Percentiles rank a stretch among this genome's conserved stretches.
phyloP scores from a whole-genome alignment of 257 asterid genomes.

The Ehretia macrophylla region DNA sequence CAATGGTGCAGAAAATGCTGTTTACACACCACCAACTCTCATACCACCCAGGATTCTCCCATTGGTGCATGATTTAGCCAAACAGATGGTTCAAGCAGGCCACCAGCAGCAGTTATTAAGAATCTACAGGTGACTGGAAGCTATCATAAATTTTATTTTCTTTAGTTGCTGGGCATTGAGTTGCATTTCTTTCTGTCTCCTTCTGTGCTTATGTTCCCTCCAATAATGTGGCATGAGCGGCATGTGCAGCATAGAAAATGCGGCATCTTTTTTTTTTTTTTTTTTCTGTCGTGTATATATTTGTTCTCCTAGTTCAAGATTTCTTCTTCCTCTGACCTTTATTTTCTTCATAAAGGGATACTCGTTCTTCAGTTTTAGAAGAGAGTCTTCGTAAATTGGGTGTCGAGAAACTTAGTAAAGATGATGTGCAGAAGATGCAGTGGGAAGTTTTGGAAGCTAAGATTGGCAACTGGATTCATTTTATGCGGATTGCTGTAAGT shows the following conservation, averaged over 20 bases:
- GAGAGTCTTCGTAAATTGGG: constrained; percentile 96
- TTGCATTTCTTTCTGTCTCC: background rate
- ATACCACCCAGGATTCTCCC: constrained; percentile 93
- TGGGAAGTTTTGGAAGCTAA: constrained; percentile 99
- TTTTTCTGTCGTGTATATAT: background rate
- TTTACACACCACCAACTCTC: constrained; percentile 83
- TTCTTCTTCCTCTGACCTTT: background rate
- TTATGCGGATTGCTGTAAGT: constrained; percentile 96
- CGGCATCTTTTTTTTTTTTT: background rate
- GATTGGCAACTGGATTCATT: constrained; percentile 99
- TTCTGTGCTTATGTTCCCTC: too few species aligned
- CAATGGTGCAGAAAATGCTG: constrained; percentile 50
- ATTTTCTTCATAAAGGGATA: constrained; percentile 48
- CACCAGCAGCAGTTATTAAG: constrained; percentile 77
- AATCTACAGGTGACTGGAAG: constrained; percentile 62
- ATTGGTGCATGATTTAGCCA: constrained; percentile 86
- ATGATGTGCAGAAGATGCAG: constrained; percentile 97
- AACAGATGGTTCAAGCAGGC: constrained; percentile 94
- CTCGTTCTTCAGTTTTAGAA: constrained; percentile 85
- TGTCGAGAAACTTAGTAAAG: constrained; percentile 98
- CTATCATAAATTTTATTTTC: background rate
- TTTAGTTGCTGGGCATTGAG: background rate
- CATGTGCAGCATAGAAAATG: too few species aligned
- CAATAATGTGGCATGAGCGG: too few species aligned
- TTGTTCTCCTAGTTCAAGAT: background rate